phyloP scores from a whole-genome alignment of 345 rosid genomes.

The Gossypium rotundifolium region DNA sequence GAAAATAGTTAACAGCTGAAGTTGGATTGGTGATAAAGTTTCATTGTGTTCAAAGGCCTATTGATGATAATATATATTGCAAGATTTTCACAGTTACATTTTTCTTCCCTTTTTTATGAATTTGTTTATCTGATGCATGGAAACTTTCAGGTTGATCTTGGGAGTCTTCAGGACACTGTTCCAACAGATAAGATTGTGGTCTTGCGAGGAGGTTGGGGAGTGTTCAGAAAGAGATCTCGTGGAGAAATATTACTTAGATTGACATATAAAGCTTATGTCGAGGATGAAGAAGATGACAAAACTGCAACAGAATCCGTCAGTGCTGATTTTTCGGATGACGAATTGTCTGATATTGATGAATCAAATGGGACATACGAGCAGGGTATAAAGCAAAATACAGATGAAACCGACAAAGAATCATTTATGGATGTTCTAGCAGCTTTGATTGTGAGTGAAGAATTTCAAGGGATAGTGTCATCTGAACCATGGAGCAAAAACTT shows the following conservation, averaged over 20 bases:
- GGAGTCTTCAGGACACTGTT: conserved; percentile 83
- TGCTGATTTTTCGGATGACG: conserved; percentile 67
- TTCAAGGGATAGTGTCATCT: conserved; percentile 93
- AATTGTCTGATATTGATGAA: conserved; percentile 63
- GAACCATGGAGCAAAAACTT: conserved; percentile 58
- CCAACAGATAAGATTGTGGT: conserved; percentile 77
- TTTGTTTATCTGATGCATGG: conserved; percentile 19
- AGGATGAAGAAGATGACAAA: conserved; percentile 92
- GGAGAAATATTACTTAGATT: conserved; percentile 88
- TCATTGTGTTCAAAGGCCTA: conserved; percentile 3
- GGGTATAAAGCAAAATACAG: conserved; percentile 27
- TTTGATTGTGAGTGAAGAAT: conserved; percentile 86
- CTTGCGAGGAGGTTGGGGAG: conserved; percentile 76
- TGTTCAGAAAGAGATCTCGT: conserved; percentile 59
- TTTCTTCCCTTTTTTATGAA: neutral
- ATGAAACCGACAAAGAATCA: conserved; percentile 58
- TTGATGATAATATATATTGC: neutral
- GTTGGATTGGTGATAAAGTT: neutral
- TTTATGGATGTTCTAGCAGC: conserved; percentile 96
- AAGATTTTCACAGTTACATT: neutral
- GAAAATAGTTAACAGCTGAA: neutral
- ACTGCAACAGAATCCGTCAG: conserved; percentile 34
- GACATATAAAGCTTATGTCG: conserved; percentile 93
- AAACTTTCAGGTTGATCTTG: conserved; percentile 63
- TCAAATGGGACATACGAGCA: conserved; percentile 31